Base-by-base conservation (phyloP, 208 protist species). In the Leishmania aethiopica region DNA sequence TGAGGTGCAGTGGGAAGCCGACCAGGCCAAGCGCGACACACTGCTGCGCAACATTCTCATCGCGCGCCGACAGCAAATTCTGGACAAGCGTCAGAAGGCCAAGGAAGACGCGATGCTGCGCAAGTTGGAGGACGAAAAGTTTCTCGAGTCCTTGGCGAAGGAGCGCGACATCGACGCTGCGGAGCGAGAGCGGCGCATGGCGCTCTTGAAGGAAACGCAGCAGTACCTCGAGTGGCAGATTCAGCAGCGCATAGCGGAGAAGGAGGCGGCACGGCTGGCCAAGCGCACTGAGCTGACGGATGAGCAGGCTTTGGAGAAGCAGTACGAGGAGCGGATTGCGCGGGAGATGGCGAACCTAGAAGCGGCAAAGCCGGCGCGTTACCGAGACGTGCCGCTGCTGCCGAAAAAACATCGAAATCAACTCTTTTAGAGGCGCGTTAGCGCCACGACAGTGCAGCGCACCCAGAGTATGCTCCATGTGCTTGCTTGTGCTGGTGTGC, bases 301-400 rank as follows among this genome's bases (percentile, higher is more conserved):
- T 69, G 83, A 93, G 79, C 84, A 93, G 70, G 86, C 82, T 57
- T 70, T 93, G 25, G 89, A 94, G 83, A 77, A 81, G 51, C 51
- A 87, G 69, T 92, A 93, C 78, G 80, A 88, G 51, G 92, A 95
- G 19, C 83, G 92, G 42, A 94, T 97, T 37, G 88, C 85, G 35
- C 51, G 55, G 55, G 94, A 97, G 84, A 89, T 97, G 85, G 89
- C 89, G 2, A 92, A 92, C 70, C 82, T 97, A 10, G 94, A 97
- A 77, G 87, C 86, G 1, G 94, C 94, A 35, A 94, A 93, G 83
- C 94, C 94, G 42, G 84, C 83, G 49, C 91, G 92, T 17, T 97
- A 95, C 90, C 80, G 85, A 25, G 69, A 93, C 71, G 91, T 97
- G 11, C 92, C 92, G 45, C 87, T 97, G 32, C 82, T 96, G 59